These are phyloP conservation scores for Purpureocillium takamizusanense DNA, from an alignment of 2,329 filamentous ascomycete species.

Conservation along the genomic window DNA sequence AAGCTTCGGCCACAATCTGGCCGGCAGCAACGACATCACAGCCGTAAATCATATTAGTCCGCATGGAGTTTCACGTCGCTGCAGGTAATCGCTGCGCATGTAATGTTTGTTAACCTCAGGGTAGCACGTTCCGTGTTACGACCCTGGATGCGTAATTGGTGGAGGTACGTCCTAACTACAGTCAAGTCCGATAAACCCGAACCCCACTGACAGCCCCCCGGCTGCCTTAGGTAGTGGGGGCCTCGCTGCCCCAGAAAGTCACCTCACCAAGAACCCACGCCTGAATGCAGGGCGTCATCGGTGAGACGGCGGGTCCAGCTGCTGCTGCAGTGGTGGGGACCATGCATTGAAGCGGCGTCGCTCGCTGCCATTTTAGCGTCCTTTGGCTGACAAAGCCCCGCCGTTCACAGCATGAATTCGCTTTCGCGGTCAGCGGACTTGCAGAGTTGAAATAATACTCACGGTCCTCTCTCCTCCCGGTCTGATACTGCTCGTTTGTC, in stretches of 20 bases:
- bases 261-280: too few species aligned
- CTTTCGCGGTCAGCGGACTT: neutral
- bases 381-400: slow-evolving; percentile 8
- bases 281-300: slow-evolving; percentile 1
- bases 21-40: too few species aligned
- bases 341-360: too few species aligned
- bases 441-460: neutral
- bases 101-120: neutral
- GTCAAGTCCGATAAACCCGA: slow-evolving; percentile 5
- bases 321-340: too few species aligned
- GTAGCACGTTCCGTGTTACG: neutral
- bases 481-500: too few species aligned
- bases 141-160: too few species aligned
- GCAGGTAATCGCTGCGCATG: too few species aligned
- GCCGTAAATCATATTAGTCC: too few species aligned
- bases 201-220: neutral
- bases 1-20: too few species aligned
- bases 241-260: too few species aligned
- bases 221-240: neutral
- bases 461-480: too few species aligned
- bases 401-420: neutral
- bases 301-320: neutral
- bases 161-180: neutral
- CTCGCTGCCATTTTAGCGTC: slow-evolving; percentile 1
- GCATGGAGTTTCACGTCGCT: too few species aligned